These are phyloP conservation scores for Fusarium oxysporum DNA, from an alignment of 2,329 filamentous ascomycete genomes.

Conservation along the genomic window DNA sequence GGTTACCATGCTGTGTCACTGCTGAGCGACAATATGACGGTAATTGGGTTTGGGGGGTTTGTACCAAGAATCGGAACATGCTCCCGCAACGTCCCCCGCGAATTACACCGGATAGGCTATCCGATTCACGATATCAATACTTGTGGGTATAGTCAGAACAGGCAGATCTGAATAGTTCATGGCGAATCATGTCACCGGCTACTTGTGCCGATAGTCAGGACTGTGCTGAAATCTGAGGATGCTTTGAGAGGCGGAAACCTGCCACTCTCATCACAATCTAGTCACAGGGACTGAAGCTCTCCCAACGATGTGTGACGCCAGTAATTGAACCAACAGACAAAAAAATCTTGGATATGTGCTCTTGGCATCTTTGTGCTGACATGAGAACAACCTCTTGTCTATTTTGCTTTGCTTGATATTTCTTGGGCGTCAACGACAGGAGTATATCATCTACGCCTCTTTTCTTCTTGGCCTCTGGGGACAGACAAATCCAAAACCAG, in stretches of 20 bases:
- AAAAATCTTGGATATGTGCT: neutral
- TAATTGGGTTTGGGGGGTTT: neutral
- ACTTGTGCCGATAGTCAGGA: neutral
- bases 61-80: neutral
- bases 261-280: neutral
- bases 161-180: neutral
- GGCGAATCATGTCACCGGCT: neutral
- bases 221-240: neutral
- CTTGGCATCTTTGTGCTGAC: constrained; percentile 5
- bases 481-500: neutral
- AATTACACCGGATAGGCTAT: neutral
- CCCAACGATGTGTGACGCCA: neutral
- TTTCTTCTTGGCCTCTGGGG: neutral
- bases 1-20: neutral
- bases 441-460: constrained; percentile 5
- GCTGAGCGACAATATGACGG: neutral
- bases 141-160: neutral
- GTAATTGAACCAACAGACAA: neutral
- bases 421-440: constrained; percentile 5
- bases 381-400: constrained; percentile 25
- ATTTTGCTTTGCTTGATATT: constrained; percentile 14
- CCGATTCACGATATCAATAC: neutral
- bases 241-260: neutral
- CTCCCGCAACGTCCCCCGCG: neutral
- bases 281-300: neutral